Percentiles rank a stretch among this genome's conserved stretches.
Evolutionary conservation across 345 rosid species (phyloP).

Genomic region (Moricandia arvensis): DNA sequence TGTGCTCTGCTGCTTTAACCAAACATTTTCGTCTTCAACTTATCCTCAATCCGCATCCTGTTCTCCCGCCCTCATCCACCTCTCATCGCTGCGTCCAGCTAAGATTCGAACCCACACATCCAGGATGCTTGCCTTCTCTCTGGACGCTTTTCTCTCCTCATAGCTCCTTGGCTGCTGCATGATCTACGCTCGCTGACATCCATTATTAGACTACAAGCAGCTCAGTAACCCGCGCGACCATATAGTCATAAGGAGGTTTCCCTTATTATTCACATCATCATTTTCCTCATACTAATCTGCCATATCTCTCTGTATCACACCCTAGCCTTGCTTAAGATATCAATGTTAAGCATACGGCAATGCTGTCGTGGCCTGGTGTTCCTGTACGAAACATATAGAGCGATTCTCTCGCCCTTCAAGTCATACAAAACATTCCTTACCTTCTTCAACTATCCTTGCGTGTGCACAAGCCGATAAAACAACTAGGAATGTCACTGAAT

Average conservation of each 20-base stretch:
- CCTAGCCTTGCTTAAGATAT: conserved; percentile 69
- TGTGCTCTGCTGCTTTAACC: conserved; percentile 59
- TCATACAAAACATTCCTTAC: conserved; percentile 49
- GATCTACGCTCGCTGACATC: conserved; percentile 61
- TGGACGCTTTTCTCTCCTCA: conserved; percentile 53
- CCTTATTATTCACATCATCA: conserved; percentile 33
- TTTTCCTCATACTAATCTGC: conserved; percentile 45
- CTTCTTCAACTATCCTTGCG: conserved; percentile 66
- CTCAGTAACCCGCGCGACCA: conserved; percentile 62
- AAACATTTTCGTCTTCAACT: conserved; percentile 50
- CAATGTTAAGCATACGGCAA: conserved; percentile 63
- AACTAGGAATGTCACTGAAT: conserved; percentile 73
- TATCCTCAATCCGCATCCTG: conserved; percentile 54
- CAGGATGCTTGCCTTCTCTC: conserved; percentile 44
- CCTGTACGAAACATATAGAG: conserved; percentile 37
- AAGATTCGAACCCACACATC: conserved; percentile 60
- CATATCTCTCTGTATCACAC: conserved; percentile 53
- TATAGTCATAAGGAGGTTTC: conserved; percentile 40
- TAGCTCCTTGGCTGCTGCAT: conserved; percentile 54
- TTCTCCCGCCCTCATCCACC: conserved; percentile 57
- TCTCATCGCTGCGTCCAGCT: conserved; percentile 59
- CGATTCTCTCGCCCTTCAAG: conserved; percentile 47
- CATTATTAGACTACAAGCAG: conserved; percentile 55
- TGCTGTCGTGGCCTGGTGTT: no score
- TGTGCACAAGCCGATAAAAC: conserved; percentile 82